Conservation (phyloP, 208 protist genomes). For the Endotrypanum monterogeii region DNA sequence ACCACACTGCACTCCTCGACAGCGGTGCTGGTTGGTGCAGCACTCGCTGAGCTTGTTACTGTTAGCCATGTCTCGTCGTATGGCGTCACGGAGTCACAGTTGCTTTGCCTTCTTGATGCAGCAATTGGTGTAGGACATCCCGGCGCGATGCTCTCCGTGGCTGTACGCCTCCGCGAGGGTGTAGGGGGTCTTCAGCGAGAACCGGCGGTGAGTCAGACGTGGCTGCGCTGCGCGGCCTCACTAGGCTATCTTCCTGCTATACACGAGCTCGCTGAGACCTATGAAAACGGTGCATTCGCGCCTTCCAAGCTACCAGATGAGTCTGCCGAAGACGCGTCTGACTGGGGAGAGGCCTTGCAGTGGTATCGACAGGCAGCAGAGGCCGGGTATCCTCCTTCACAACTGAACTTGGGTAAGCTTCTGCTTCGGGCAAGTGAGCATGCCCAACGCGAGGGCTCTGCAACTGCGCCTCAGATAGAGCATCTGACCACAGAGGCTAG, state of each 20-base stretch:
- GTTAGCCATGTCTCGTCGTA: constrained; percentile 5
- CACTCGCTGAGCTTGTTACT: constrained; percentile 43
- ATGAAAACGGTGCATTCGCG: constrained; percentile 55
- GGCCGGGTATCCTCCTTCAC: constrained; percentile 52
- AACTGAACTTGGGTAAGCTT: constrained; percentile 84
- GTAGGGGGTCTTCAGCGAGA: constrained; percentile 38
- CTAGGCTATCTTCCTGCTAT: constrained; percentile 75
- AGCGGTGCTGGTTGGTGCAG: constrained; percentile 38
- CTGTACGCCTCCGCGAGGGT: constrained; percentile 67
- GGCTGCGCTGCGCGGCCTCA: constrained; percentile 63
- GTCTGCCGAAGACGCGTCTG: constrained; percentile 15
- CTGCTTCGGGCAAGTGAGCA: constrained; percentile 52
- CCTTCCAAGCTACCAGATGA: neutral
- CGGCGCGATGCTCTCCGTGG: constrained; percentile 73
- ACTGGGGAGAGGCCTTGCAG: constrained; percentile 79
- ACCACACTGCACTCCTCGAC: neutral
- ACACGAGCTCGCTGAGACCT: constrained; percentile 77
- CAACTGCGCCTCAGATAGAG: constrained; percentile 12
- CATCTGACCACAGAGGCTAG: constrained; percentile 35
- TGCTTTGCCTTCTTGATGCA: constrained; percentile 47
- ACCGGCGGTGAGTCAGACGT: constrained; percentile 47
- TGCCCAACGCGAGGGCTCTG: constrained; percentile 1
- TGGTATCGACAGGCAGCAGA: constrained; percentile 71
- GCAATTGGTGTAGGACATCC: constrained; percentile 49
- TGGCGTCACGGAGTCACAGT: neutral